Percentiles rank a stretch among this genome's conserved stretches.
Conservation (phyloP, 1,139 yeast genomes). For the Debaryomycetaceae sp. region DNA sequence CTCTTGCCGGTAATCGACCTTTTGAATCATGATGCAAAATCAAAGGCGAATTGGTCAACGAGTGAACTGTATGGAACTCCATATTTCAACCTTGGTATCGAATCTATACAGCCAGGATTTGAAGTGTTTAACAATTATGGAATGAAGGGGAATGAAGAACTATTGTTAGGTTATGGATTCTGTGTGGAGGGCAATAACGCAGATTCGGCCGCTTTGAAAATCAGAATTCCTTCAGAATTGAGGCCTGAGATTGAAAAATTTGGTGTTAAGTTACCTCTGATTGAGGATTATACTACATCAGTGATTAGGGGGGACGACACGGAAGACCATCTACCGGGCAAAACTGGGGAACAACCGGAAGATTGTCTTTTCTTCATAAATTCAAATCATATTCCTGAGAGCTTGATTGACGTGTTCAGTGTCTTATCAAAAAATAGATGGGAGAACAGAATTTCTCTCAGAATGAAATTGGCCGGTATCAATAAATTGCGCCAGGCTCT, state of each 20-base stretch:
- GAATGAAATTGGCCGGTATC: conserved; percentile 59
- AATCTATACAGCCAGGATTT: conserved; percentile 25
- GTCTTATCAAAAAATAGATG: conserved; percentile 42
- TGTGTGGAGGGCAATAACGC: conserved; percentile 55
- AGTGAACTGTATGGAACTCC: conserved; percentile 11
- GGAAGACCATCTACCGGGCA: conserved; percentile 5
- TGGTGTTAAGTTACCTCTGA: conserved; percentile 44
- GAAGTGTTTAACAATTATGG: conserved; percentile 83
- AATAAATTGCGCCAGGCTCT: conserved; percentile 54
- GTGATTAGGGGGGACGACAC: conserved; percentile 14
- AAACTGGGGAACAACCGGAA: neutral
- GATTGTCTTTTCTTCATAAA: conserved; percentile 36
- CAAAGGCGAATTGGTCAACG: conserved; percentile 63
- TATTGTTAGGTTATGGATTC: conserved; percentile 67
- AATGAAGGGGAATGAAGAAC: conserved; percentile 77
- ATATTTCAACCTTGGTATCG: conserved; percentile 29
- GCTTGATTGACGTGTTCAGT: conserved; percentile 50
- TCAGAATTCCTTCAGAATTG: conserved; percentile 42
- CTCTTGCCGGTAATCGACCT: conserved; percentile 76
- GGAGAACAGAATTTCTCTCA: conserved; percentile 41
- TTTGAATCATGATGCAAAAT: conserved; percentile 63
- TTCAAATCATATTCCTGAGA: conserved; percentile 38
- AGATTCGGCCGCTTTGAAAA: conserved; percentile 60
- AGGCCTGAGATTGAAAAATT: conserved; percentile 31
- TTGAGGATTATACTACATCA: conserved; percentile 47